Conservation (phyloP, 73 alveolate species). For the Durusdinium trenchii region DNA sequence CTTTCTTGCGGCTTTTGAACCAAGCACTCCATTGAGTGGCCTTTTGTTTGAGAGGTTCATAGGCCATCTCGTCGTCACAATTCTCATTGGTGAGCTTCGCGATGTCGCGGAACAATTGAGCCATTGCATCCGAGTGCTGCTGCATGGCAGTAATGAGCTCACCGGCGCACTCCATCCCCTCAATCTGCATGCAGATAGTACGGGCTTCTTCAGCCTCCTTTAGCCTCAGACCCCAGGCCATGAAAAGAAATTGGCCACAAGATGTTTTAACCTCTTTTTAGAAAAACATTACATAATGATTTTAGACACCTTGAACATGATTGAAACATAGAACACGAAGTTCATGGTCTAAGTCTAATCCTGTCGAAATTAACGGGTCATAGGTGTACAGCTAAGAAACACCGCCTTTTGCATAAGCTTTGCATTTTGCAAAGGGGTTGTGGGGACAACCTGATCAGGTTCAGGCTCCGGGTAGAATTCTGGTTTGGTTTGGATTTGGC, state of each 20-base stretch:
- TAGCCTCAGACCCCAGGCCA: background rate
- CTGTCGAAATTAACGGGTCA: no score
- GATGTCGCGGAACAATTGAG: background rate
- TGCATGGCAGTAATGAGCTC: background rate
- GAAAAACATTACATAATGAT: no score
- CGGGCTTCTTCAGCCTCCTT: constrained; percentile 32
- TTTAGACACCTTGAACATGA: no score
- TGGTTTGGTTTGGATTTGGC: background rate
- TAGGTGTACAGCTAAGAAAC: no score
- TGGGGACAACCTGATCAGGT: background rate
- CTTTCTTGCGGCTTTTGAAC: background rate
- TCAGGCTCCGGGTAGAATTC: background rate
- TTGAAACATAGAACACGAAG: no score
- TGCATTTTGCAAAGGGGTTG: background rate
- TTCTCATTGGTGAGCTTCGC: background rate
- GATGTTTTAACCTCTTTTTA: no score
- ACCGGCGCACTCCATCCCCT: constrained; percentile 14
- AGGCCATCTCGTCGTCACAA: background rate
- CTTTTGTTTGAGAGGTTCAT: background rate
- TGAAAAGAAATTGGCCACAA: no score
- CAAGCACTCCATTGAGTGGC: background rate
- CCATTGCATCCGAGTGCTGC: background rate
- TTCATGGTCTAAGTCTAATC: no score
- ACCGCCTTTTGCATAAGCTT: background rate
- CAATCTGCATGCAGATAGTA: background rate